Percentiles rank a stretch among this genome's conserved stretches.
Evolutionary conservation across 164 flowering plant species (phyloP).

Genomic region (Litsea cubeba): DNA sequence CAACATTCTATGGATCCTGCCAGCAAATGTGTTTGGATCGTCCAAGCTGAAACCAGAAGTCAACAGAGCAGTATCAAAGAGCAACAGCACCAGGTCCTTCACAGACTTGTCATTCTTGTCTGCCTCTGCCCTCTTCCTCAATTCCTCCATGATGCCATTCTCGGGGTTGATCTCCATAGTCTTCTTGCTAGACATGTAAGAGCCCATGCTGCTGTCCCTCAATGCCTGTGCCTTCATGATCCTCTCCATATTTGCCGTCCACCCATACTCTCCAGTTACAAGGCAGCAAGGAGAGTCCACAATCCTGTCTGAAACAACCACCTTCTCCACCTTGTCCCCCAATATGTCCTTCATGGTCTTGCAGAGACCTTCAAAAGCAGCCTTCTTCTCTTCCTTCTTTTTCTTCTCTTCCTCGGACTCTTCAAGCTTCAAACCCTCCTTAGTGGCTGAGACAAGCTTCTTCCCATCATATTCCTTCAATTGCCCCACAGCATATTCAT

Average conservation of each 20-base stretch:
- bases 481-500: constrained; percentile 61
- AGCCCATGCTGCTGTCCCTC: constrained; percentile 52
- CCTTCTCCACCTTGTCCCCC: constrained; percentile 64
- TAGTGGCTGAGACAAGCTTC: constrained; percentile 65
- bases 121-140: constrained; percentile 61
- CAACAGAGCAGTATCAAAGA: constrained; percentile 56
- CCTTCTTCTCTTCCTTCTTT: constrained; percentile 47
- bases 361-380: constrained; percentile 51
- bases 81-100: constrained; percentile 50
- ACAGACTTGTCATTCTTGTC: constrained; percentile 68
- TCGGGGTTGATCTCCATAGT: constrained; percentile 75
- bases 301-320: constrained; percentile 55
- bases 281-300: constrained; percentile 69
- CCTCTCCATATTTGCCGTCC: constrained; percentile 77
- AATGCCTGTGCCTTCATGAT: constrained; percentile 66
- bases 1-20: constrained; percentile 60
- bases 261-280: constrained; percentile 72
- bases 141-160: constrained; percentile 63
- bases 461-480: constrained; percentile 72
- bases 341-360: constrained; percentile 55
- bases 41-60: constrained; percentile 64
- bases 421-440: constrained; percentile 60
- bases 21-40: constrained; percentile 53
- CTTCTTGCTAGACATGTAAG: constrained; percentile 76
- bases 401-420: constrained; percentile 57